Conservation (phyloP, 2,329 filamentous ascomycete genomes). For the Beauveria brongniartii region DNA sequence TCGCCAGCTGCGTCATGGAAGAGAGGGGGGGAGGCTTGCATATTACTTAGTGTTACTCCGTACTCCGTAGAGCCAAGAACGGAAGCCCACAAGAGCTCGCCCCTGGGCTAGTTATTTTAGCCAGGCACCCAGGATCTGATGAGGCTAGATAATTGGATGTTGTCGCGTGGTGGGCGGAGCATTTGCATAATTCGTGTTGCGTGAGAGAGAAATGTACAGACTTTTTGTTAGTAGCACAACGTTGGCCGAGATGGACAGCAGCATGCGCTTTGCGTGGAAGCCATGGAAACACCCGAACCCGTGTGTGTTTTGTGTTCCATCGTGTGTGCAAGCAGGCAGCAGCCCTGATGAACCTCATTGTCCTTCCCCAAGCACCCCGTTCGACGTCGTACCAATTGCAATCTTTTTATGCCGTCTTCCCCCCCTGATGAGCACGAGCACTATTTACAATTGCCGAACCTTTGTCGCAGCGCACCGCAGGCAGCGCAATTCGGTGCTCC, state of each 20-base stretch:
- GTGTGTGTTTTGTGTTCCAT: too few relatives aligned
- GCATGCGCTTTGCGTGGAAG: too few relatives aligned
- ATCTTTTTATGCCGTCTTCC: not conserved
- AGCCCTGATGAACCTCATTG: not conserved
- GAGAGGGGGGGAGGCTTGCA: not conserved
- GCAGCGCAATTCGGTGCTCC: not conserved
- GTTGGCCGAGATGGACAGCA: too few relatives aligned
- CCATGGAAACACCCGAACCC: too few relatives aligned
- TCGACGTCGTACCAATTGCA: not conserved
- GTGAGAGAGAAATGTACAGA: not conserved
- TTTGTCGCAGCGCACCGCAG: not conserved
- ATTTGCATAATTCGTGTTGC: not conserved
- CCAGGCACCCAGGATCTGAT: slow-evolving; percentile 2
- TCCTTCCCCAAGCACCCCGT: too few relatives aligned
- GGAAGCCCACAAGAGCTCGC: not conserved
- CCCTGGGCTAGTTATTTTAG: not conserved
- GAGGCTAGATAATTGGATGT: not conserved
- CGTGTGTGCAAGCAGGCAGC: not conserved
- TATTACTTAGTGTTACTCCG: not conserved
- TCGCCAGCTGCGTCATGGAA: not conserved
- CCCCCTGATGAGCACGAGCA: not conserved
- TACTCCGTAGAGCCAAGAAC: not conserved
- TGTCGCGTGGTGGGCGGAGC: slow-evolving; percentile 8
- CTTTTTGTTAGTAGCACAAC: too few relatives aligned
- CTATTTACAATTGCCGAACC: not conserved